Percentiles rank a stretch among this genome's conserved stretches.
Evolutionary conservation across 2,329 filamentous ascomycete species (phyloP).

Genomic region (Hypocreales sp.): DNA sequence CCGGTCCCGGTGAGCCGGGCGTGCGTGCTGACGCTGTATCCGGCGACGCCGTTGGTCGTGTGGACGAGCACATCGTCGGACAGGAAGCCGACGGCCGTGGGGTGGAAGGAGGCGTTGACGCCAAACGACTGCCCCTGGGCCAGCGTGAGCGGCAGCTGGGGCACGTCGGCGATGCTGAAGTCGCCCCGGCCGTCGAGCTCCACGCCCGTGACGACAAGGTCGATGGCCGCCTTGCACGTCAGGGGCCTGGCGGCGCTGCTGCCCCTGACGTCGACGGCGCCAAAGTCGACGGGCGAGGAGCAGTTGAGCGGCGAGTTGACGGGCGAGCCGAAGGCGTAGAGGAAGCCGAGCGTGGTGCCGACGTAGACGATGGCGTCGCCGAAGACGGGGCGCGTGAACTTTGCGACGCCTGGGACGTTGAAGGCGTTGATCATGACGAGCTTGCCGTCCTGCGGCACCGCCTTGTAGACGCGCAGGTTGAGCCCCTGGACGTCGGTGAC

Average conservation of each 20-base stretch:
- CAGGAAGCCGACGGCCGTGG: conserved; percentile 28
- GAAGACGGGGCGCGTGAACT: conserved; percentile 42
- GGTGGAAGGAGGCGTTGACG: conserved; percentile 28
- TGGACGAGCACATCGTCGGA: conserved; percentile 30
- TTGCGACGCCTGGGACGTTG: conserved; percentile 33
- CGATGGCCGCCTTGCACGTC: conserved; percentile 31
- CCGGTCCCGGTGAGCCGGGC: conserved; percentile 33
- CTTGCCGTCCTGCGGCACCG: conserved; percentile 28
- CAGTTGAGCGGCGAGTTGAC: conserved; percentile 39
- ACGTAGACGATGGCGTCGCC: conserved; percentile 39
- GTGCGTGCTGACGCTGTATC: conserved; percentile 29
- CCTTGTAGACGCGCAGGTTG: conserved; percentile 35
- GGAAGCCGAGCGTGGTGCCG: conserved; percentile 31
- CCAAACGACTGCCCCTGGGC: conserved; percentile 22
- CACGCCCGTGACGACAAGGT: conserved; percentile 23
- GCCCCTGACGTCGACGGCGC: conserved; percentile 23
- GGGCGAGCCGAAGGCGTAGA: conserved; percentile 41
- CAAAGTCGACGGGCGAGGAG: conserved; percentile 30
- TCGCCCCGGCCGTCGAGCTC: conserved; percentile 16
- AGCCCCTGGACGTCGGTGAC: conserved; percentile 36
- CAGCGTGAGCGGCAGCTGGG: conserved; percentile 15
- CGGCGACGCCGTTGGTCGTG: conserved; percentile 27
- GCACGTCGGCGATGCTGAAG: conserved; percentile 19
- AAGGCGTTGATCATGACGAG: conserved; percentile 34
- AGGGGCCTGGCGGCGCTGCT: conserved; percentile 14